Evolutionary conservation across 116 monocot species (phyloP).

Genomic region (Thalassia testudinum): DNA sequence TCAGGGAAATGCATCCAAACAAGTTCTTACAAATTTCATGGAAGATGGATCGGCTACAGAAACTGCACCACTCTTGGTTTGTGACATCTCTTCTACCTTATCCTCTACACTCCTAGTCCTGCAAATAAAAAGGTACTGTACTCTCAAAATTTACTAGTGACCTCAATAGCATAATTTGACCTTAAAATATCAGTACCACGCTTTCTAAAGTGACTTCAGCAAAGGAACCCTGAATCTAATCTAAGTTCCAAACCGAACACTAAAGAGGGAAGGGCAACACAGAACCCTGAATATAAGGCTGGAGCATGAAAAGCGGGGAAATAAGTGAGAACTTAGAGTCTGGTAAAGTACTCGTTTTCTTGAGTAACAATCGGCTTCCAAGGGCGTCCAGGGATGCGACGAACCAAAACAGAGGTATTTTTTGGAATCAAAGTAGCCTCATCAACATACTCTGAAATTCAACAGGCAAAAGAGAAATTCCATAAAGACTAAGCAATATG

Average conservation of each 20-base stretch:
- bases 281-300: too few species aligned
- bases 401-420: conserved; percentile 95
- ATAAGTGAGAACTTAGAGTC: conserved; percentile 3
- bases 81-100: conserved; percentile 40
- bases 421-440: conserved; percentile 91
- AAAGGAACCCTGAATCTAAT: background rate
- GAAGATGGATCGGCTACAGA: conserved; percentile 40
- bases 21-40: conserved; percentile 53
- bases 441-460: conserved; percentile 94
- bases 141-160: background rate
- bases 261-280: background rate
- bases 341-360: conserved; percentile 59
- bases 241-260: background rate
- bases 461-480: conserved; percentile 19
- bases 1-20: too few species aligned
- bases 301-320: too few species aligned
- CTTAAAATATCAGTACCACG: background rate
- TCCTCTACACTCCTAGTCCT: conserved; percentile 48
- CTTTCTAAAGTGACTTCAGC: background rate
- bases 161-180: background rate
- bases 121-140: conserved; percentile 16
- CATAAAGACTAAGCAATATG: conserved; percentile 11
- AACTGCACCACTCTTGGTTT: conserved; percentile 12
- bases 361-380: conserved; percentile 70
- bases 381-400: conserved; percentile 86